Evolutionary conservation across 345 rosid species (phyloP).

Genomic region (Atalantia buxifolia): DNA sequence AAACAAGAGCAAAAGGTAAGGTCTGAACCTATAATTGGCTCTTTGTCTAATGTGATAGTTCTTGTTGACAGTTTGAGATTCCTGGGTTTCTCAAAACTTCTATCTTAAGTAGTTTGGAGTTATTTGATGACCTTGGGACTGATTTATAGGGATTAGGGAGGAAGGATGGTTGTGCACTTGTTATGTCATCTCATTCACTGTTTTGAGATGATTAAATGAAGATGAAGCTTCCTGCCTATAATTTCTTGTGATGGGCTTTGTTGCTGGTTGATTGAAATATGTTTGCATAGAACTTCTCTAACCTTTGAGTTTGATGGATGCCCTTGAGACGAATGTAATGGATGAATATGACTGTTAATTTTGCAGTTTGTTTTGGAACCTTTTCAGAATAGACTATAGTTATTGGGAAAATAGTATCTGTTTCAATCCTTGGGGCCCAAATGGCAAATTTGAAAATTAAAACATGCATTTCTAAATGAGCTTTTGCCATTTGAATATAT

Average conservation of each 20-base stretch:
- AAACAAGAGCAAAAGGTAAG: slow-evolving; percentile 52
- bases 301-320: no score
- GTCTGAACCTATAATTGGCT: slow-evolving; percentile 11
- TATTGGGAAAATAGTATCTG: neutral
- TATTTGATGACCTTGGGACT: neutral
- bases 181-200: neutral
- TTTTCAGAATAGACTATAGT: neutral
- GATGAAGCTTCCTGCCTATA: neutral
- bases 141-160: neutral
- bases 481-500: neutral
- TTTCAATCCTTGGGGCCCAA: neutral
- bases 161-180: neutral
- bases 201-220: neutral
- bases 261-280: neutral
- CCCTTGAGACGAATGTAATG: neutral
- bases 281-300: neutral
- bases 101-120: neutral
- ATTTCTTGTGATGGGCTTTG: neutral
- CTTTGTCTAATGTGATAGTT: neutral
- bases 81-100: neutral
- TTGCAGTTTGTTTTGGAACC: neutral
- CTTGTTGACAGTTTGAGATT: neutral
- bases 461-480: neutral
- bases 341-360: neutral
- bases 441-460: neutral